Evolutionary conservation across 139 green algal genomes (phyloP).

Genomic region (Tetradesmus lagerheimii): DNA sequence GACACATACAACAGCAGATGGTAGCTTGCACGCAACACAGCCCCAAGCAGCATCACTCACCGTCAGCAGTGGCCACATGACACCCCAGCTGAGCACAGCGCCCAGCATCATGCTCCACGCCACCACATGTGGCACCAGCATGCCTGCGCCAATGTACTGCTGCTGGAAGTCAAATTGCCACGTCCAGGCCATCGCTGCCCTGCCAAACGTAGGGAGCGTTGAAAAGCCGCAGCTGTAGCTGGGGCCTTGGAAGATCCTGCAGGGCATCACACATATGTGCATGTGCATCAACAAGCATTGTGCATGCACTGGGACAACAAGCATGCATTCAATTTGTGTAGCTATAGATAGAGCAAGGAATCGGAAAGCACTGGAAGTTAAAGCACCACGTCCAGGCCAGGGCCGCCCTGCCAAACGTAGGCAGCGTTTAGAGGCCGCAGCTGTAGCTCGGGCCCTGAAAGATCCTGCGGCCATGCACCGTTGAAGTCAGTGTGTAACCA

Average conservation of each 20-base stretch:
- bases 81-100: slow-evolving; percentile 53
- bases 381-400: slow-evolving; percentile 28
- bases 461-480: no score
- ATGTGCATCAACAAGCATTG: no score
- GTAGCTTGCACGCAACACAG: no score
- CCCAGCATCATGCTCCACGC: slow-evolving; percentile 62
- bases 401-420: neutral
- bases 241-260: slow-evolving; percentile 46
- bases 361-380: slow-evolving; percentile 39
- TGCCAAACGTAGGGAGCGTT: neutral
- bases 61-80: slow-evolving; percentile 56
- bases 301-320: no score
- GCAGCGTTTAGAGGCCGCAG: slow-evolving; percentile 2
- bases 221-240: slow-evolving; percentile 26
- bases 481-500: no score
- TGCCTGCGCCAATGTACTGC: slow-evolving; percentile 45
- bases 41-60: no score
- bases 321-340: no score
- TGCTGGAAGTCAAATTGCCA: slow-evolving; percentile 41
- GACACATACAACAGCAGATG: no score
- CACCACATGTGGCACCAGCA: slow-evolving; percentile 55
- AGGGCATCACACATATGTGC: neutral
- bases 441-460: slow-evolving; percentile 38
- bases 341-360: no score
- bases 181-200: neutral